These are phyloP conservation scores for Chaetoceros muelleri DNA, from an alignment of 108 stramenopile species.

Conservation along the genomic window DNA sequence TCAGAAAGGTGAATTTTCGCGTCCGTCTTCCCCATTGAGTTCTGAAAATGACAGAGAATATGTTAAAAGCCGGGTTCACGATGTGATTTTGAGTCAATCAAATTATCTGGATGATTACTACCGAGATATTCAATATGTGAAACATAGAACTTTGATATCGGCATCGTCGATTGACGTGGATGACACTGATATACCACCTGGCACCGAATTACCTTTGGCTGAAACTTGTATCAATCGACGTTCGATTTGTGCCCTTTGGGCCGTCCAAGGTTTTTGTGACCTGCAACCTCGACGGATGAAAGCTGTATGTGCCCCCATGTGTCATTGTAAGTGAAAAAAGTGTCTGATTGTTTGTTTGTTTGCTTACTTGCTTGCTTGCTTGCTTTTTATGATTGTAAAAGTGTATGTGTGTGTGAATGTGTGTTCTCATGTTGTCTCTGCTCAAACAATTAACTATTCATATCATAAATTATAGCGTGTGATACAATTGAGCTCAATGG, in stretches of 20 bases:
- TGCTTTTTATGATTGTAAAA: too few relatives aligned
- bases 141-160: too few relatives aligned
- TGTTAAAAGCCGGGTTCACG: not conserved
- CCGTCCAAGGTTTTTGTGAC: not conserved
- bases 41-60: not conserved
- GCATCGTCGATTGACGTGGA: not conserved
- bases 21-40: not conserved
- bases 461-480: not conserved
- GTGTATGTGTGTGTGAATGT: too few relatives aligned
- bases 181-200: not conserved
- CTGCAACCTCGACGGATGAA: not conserved
- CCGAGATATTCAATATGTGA: not conserved
- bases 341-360: too few relatives aligned
- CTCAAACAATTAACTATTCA: not conserved
- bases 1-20: not conserved
- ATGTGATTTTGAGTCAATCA: not conserved
- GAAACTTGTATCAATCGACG: not conserved
- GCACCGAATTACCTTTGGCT: not conserved
- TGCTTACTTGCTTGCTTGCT: too few relatives aligned
- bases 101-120: not conserved
- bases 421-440: not conserved
- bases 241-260: not conserved
- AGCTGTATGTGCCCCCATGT: not conserved
- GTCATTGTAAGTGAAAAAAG: not conserved
- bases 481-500: not conserved